Percentiles rank a stretch among this genome's conserved stretches.
phyloP scores from a whole-genome alignment of 495 filamentous ascomycete genomes.

The Daldinia loculata region DNA sequence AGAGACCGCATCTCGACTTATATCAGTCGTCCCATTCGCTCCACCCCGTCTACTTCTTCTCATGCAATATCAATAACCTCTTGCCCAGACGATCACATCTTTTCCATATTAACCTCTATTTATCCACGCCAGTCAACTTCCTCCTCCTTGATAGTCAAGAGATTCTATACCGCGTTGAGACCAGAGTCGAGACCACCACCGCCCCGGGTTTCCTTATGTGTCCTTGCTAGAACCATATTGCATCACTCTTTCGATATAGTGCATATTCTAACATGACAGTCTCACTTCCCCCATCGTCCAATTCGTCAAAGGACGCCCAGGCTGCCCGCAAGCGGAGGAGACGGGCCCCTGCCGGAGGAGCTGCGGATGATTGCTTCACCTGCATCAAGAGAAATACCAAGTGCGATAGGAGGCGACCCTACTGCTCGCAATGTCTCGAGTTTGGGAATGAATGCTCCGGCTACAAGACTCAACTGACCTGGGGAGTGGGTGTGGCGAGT shows the following conservation, averaged over 20 bases:
- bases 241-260: conserved; percentile 35
- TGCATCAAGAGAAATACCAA: conserved; percentile 82
- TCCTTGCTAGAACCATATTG: conserved; percentile 42
- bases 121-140: conserved; percentile 55
- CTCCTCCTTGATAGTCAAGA: conserved; percentile 48
- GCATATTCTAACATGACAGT: conserved; percentile 55
- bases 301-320: conserved; percentile 53
- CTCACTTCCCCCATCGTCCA: conserved; percentile 52
- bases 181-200: conserved; percentile 41
- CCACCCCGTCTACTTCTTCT: conserved; percentile 44
- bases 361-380: conserved; percentile 94
- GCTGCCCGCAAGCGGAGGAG: conserved; percentile 80
- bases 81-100: conserved; percentile 46
- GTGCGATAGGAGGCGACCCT: conserved; percentile 92
- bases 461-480: conserved; percentile 97
- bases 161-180: conserved; percentile 49
- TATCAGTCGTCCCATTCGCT: conserved; percentile 44
- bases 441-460: conserved; percentile 92
- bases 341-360: conserved; percentile 87
- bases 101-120: conserved; percentile 58
- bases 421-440: conserved; percentile 94
- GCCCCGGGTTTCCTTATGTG: conserved; percentile 44
- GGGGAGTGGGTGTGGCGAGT: conserved; percentile 97
- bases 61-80: conserved; percentile 47
- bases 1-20: conserved; percentile 42